Percentiles rank a stretch among this genome's conserved stretches.
Evolutionary conservation across 257 asterid genomes (phyloP).

Genomic region (Solanum clarkiae): DNA sequence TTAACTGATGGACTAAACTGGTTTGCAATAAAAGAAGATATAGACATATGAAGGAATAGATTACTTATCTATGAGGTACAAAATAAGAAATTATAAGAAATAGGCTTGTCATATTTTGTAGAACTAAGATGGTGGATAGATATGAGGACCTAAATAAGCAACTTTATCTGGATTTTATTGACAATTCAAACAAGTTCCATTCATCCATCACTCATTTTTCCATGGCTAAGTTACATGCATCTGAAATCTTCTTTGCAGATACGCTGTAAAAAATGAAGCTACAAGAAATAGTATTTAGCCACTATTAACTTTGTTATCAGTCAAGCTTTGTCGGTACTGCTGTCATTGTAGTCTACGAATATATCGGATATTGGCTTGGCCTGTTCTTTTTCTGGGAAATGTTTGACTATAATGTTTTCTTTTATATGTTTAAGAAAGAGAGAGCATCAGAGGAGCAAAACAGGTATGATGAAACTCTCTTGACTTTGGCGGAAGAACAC

Average conservation of each 20-base stretch:
- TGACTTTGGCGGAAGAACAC: constrained; percentile 59
- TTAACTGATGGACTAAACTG: background rate
- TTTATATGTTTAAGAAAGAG: constrained; percentile 26
- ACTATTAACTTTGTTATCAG: background rate
- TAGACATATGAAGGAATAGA: background rate
- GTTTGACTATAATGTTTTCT: constrained; percentile 9
- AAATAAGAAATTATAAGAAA: background rate
- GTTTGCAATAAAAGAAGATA: background rate
- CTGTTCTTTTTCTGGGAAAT: background rate
- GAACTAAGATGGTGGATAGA: background rate
- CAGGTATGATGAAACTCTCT: constrained; percentile 33
- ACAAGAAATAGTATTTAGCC: background rate
- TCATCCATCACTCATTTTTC: background rate
- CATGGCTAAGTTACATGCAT: background rate
- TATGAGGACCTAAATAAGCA: background rate
- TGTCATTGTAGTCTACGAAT: background rate
- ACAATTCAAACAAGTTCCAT: background rate
- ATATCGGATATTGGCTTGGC: background rate
- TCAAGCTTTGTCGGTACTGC: background rate
- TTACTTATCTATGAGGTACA: background rate
- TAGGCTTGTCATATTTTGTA: background rate
- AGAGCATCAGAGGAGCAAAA: constrained; percentile 56
- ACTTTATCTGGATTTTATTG: background rate
- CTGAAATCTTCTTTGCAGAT: background rate
- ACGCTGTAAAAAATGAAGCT: background rate